Percentiles rank a stretch among this genome's conserved stretches.
phyloP scores from a whole-genome alignment of 352 stramenopile genomes.

The Pythium pyrilobum region DNA sequence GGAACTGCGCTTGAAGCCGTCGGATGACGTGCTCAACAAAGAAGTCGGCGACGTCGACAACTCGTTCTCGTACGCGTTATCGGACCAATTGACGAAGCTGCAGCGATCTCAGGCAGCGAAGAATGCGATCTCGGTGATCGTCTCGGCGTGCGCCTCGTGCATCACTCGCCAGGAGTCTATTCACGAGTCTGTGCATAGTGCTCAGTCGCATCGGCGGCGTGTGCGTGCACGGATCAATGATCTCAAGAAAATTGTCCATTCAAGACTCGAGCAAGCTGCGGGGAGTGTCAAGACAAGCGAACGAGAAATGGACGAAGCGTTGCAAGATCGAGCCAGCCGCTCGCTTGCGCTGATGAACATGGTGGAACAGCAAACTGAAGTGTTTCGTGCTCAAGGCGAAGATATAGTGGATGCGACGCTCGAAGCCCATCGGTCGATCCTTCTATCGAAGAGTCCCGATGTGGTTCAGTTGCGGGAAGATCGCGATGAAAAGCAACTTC shows the following conservation, averaged over 20 bases:
- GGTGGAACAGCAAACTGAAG: not conserved
- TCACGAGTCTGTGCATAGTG: slow-evolving; percentile 4
- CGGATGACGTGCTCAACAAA: slow-evolving; percentile 5
- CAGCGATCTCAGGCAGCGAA: slow-evolving; percentile 32
- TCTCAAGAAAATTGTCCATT: slow-evolving; percentile 14
- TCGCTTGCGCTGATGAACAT: slow-evolving; percentile 4
- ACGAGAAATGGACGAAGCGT: slow-evolving; percentile 16
- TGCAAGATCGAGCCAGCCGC: not conserved
- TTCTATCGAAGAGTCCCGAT: slow-evolving; percentile 3
- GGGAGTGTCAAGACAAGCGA: slow-evolving; percentile 14
- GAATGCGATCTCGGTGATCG: slow-evolving; percentile 38
- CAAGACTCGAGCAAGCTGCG: slow-evolving; percentile 18
- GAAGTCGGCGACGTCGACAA: slow-evolving; percentile 5
- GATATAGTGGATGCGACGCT: slow-evolving; percentile 9
- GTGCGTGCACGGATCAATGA: slow-evolving; percentile 22
- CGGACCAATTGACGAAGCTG: slow-evolving; percentile 5
- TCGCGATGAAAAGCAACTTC: slow-evolving; percentile 6
- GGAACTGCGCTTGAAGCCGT: slow-evolving; percentile 14
- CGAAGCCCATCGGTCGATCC: slow-evolving; percentile 6
- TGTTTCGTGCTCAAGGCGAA: slow-evolving; percentile 4
- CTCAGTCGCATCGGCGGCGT: slow-evolving; percentile 10
- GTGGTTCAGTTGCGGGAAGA: slow-evolving; percentile 8
- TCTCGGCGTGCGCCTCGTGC: slow-evolving; percentile 30
- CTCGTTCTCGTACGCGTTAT: slow-evolving; percentile 4
- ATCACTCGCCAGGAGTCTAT: slow-evolving; percentile 38